These are phyloP conservation scores for Microbotryomycetes sp. DNA, from an alignment of 1,284 basidiomycete genomes.

Conservation along the genomic window DNA sequence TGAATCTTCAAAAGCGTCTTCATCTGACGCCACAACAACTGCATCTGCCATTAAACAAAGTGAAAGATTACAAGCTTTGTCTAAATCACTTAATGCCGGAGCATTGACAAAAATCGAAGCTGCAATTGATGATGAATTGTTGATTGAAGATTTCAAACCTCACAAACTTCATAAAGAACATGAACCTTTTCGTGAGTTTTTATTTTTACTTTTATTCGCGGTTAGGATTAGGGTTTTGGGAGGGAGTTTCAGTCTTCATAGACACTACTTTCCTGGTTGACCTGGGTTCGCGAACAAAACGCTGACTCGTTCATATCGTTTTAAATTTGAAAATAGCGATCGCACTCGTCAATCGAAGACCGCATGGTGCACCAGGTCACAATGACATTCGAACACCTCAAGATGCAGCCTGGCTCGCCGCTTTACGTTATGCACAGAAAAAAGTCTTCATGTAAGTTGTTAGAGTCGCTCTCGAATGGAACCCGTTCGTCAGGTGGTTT, in stretches of 20 bases:
- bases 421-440: constrained; percentile 58
- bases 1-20: neutral
- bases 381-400: constrained; percentile 59
- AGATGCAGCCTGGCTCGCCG: constrained; percentile 68
- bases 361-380: constrained; percentile 56
- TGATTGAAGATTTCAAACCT: constrained; percentile 50
- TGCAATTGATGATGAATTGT: constrained; percentile 47
- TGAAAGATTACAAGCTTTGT: constrained; percentile 30
- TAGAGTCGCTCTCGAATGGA: neutral
- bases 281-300: constrained; percentile 27
- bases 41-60: constrained; percentile 14
- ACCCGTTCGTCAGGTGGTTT: neutral
- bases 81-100: constrained; percentile 42
- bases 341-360: constrained; percentile 62
- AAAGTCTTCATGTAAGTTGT: constrained; percentile 60
- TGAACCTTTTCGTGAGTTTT: constrained; percentile 39
- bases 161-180: constrained; percentile 56
- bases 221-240: neutral
- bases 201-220: neutral
- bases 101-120: constrained; percentile 47
- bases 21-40: constrained; percentile 7
- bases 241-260: no score
- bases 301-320: no score
- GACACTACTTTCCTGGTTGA: neutral
- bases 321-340: constrained; percentile 51